Evolutionary conservation across 805 yeast genomes (phyloP), one percentile per base, ranked within the genome.

Genomic region (Barnettozyma vustinii): DNA sequence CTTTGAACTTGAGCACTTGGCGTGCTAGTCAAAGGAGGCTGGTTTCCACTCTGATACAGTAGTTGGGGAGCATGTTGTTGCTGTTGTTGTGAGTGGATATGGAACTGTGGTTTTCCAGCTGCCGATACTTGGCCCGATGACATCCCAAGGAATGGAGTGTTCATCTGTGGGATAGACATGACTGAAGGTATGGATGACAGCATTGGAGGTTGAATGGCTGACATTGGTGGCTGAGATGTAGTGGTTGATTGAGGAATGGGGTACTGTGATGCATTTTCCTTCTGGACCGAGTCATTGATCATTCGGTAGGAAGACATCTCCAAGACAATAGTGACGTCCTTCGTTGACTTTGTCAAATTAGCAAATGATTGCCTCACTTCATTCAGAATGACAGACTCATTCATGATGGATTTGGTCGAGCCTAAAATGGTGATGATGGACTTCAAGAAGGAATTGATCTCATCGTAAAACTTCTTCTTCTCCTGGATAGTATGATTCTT

Each of bases 311-410:
- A 72, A 51, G 85, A 79, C 37, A 76, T 73, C 62, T 91, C 97
- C 40, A 91, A 68, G 56, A 87, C 73, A n/a, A 88, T 82, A 0
- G 97, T 90, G 15, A 92, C 85, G 60, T 92, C 98, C 60, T 92
- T 92, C 4, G 97, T 88, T 3, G 91, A 86, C 55, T 88, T 81
- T 0, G 97, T 91, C 50, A 92, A 71, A 35, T 81, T 79, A 0
- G 96, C 87, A 67, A 92, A 76, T 6, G 87, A 80, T 8, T 91
- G 83, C 50, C 96, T 72, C 6, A 84, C 84, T 48, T 87, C 96
- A 56, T 85, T 83, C 45, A 92, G 72, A 15, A 83, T 76, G 0
- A 96, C 91, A 49, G 89, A 73, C 54, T 87, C 97, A 47, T 79
- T 77, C 80, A 92, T 84, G 2, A 95, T 83, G 1, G 78, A 75